Evolutionary conservation across 306 rosid species (phyloP).

Genomic region (Prunus padus): DNA sequence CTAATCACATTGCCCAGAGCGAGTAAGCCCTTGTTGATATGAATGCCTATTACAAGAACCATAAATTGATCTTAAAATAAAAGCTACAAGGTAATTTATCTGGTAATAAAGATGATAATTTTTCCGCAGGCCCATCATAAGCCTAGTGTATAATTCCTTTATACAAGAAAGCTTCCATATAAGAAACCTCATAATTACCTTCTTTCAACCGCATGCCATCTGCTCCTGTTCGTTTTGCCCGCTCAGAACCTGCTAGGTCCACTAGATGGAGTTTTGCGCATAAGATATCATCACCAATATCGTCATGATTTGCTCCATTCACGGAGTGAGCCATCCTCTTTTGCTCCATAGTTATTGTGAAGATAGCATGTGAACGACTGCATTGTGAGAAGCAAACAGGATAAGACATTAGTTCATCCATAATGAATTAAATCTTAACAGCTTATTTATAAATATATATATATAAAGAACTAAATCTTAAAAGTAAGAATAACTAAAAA

Average conservation of each 20-base stretch:
- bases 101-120: not conserved
- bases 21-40: conserved; percentile 87
- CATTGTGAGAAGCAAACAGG: not conserved
- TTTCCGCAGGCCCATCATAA: not conserved
- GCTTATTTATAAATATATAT: too few relatives aligned
- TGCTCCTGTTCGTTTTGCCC: conserved; percentile 96
- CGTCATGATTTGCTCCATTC: conserved; percentile 37
- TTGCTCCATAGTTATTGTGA: conserved; percentile 91
- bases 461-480: too few relatives aligned
- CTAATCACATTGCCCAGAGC: conserved; percentile 97
- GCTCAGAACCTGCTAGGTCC: conserved; percentile 96
- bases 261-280: conserved; percentile 90
- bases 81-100: not conserved
- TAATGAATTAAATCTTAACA: not conserved
- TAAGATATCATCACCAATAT: conserved; percentile 69
- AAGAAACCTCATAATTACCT: conserved; percentile 48
- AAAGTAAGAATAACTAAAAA: not conserved
- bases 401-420: not conserved
- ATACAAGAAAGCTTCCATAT: not conserved
- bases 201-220: conserved; percentile 97
- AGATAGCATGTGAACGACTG: conserved; percentile 97
- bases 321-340: conserved; percentile 40
- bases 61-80: not conserved
- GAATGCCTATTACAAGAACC: conserved; percentile 60
- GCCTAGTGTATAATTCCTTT: not conserved